A percentile compares a stretch with the other conserved stretches of the same genome.
These are phyloP conservation scores for Noccaea caerulescens DNA, from an alignment of 345 rosid genomes.

Conservation along the genomic window DNA sequence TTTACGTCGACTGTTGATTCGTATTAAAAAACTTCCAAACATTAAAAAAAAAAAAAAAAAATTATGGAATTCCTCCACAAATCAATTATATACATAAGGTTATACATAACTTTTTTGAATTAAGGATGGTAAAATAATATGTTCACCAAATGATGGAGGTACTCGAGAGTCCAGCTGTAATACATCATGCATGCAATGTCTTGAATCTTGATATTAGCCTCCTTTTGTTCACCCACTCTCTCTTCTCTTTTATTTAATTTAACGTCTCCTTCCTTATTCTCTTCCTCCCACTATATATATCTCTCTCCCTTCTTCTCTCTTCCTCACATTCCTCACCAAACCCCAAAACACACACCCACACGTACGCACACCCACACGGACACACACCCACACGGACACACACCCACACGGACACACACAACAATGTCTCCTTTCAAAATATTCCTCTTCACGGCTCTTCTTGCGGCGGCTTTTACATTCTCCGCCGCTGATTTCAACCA, in stretches of 20 bases:
- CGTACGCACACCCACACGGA: neutral
- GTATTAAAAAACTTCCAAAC: no score
- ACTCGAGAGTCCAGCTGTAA: constrained; percentile 41
- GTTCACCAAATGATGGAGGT: constrained; percentile 37
- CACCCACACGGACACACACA: neutral
- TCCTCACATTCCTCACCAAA: constrained; percentile 46
- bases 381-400: constrained; percentile 6
- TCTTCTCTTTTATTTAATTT: constrained; percentile 22
- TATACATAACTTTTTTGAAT: neutral
- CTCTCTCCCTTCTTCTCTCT: constrained; percentile 26
- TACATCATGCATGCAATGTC: constrained; percentile 41
- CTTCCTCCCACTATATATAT: constrained; percentile 32
- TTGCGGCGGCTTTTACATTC: constrained; percentile 27
- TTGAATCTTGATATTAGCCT: constrained; percentile 39
- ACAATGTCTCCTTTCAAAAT: constrained; percentile 33
- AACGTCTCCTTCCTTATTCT: neutral
- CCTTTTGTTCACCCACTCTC: constrained; percentile 44
- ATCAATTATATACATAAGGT: no score
- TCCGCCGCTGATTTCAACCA: constrained; percentile 38
- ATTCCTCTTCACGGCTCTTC: constrained; percentile 36
- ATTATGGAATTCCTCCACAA: neutral
- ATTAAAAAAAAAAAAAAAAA: no score
- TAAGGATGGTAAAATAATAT: constrained; percentile 5
- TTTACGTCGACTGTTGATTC: no score
- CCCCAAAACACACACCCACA: constrained; percentile 32